These are phyloP conservation scores for Blastobotrys terrestris DNA, from an alignment of 805 yeast genomes.

Conservation along the genomic window DNA sequence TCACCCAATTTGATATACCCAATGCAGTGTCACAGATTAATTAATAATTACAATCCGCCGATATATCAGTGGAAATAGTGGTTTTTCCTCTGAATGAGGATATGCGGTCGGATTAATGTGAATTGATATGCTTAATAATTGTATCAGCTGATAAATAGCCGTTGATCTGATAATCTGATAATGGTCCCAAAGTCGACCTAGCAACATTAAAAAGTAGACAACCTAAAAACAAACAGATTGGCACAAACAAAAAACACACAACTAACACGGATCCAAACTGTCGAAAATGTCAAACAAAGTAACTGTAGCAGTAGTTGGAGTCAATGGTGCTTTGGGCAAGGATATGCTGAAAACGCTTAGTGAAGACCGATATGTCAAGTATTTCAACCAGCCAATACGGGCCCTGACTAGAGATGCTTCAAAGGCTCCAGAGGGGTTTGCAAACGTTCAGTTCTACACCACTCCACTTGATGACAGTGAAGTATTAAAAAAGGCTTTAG, in stretches of 20 bases:
- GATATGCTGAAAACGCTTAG: neutral
- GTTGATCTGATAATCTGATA: too few relatives aligned
- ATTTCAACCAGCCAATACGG: conserved; percentile 43
- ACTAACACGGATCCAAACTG: neutral
- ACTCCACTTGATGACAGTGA: conserved; percentile 13
- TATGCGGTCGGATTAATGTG: too few relatives aligned
- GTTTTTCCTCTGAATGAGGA: too few relatives aligned
- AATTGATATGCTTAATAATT: too few relatives aligned
- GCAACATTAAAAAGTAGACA: too few relatives aligned
- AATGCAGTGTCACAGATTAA: too few relatives aligned
- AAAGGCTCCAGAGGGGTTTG: conserved; percentile 25
- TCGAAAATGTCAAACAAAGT: neutral
- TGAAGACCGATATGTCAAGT: conserved; percentile 27
- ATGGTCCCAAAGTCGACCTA: too few relatives aligned
- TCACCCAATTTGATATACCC: too few relatives aligned
- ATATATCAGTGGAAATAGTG: too few relatives aligned
- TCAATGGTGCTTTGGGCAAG: conserved; percentile 1
- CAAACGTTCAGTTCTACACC: conserved; percentile 7
- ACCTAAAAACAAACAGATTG: neutral
- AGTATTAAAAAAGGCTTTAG: conserved; percentile 28
- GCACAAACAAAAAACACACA: neutral
- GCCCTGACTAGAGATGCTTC: conserved; percentile 44
- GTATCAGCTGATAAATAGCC: too few relatives aligned
- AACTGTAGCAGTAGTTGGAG: conserved; percentile 1
- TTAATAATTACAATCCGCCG: too few relatives aligned